These are phyloP conservation scores for Agaricales sp. DNA, from an alignment of 1,284 basidiomycete species.

Conservation along the genomic window DNA sequence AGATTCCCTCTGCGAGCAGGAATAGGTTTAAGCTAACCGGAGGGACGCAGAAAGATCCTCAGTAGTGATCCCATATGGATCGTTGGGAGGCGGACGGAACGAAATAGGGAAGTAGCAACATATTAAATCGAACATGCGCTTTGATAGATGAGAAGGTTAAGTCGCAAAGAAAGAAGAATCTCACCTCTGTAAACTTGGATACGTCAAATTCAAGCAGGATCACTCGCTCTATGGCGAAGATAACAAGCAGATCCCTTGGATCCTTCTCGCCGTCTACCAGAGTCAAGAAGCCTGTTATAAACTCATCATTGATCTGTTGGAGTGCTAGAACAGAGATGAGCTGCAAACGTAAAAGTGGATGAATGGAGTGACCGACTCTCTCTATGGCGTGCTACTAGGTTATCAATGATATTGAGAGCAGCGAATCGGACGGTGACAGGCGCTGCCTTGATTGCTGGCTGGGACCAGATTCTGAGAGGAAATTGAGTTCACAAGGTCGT, in stretches of 20 bases:
- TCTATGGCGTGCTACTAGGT: conserved; percentile 65
- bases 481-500: conserved; percentile 28
- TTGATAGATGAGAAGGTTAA: conserved; percentile 2
- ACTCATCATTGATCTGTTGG: conserved; percentile 60
- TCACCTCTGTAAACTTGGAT: conserved; percentile 63
- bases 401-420: conserved; percentile 80
- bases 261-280: conserved; percentile 96
- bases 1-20: not conserved
- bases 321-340: conserved; percentile 35
- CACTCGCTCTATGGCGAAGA: conserved; percentile 82
- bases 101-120: conserved; percentile 99
- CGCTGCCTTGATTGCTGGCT: conserved; percentile 75
- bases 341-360: not conserved
- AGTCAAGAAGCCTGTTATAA: conserved; percentile 69
- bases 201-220: conserved; percentile 87
- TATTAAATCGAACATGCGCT: conserved; percentile 91
- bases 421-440: conserved; percentile 77
- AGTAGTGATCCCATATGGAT: conserved; percentile 87
- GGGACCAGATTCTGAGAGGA: too few species aligned
- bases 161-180: conserved; percentile 12
- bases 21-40: conserved; percentile 29
- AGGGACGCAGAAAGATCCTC: conserved; percentile 79
- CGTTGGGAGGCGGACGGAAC: conserved; percentile 89
- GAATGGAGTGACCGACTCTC: conserved; percentile 36
- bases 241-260: conserved; percentile 86